Conservation (phyloP, 1,284 basidiomycete genomes). For the Marasmius oreades region DNA sequence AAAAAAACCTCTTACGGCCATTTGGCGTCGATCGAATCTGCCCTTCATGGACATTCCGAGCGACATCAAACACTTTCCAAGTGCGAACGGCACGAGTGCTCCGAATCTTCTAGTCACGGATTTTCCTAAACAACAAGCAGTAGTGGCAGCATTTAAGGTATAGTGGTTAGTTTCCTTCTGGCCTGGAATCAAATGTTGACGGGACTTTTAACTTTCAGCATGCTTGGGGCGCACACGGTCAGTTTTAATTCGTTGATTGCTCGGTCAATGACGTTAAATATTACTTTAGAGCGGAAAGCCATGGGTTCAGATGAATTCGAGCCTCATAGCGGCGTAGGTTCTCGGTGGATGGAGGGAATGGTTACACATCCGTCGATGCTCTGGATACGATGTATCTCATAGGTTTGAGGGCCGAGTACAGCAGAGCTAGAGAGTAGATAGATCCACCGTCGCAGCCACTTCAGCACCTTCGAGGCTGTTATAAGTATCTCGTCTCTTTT, state of each 20-base stretch:
- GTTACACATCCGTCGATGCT: slow-evolving; percentile 18
- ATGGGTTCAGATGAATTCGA: slow-evolving; percentile 21
- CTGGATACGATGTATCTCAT: slow-evolving; percentile 19
- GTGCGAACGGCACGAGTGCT: background rate
- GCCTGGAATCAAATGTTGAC: background rate
- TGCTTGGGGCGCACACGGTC: background rate
- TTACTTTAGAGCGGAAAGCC: slow-evolving; percentile 15
- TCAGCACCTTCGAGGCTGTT: slow-evolving; percentile 19
- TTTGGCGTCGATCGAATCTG: background rate
- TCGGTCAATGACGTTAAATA: background rate
- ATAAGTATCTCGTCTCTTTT: background rate
- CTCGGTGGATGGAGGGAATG: slow-evolving; percentile 13
- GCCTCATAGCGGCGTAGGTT: slow-evolving; percentile 15
- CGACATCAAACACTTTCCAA: background rate
- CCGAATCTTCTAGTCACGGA: background rate
- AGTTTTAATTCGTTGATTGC: background rate
- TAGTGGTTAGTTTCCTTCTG: background rate
- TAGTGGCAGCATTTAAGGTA: slow-evolving; percentile 12
- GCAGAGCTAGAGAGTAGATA: slow-evolving; percentile 12
- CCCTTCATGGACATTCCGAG: background rate
- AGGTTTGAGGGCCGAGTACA: slow-evolving; percentile 13
- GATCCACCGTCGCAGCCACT: slow-evolving; percentile 13
- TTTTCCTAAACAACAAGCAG: slow-evolving; percentile 4
- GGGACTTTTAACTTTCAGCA: background rate
- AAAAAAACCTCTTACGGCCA: background rate